Evolutionary conservation across 208 protist species (phyloP).

Genomic region (Zelonia costaricensis): DNA sequence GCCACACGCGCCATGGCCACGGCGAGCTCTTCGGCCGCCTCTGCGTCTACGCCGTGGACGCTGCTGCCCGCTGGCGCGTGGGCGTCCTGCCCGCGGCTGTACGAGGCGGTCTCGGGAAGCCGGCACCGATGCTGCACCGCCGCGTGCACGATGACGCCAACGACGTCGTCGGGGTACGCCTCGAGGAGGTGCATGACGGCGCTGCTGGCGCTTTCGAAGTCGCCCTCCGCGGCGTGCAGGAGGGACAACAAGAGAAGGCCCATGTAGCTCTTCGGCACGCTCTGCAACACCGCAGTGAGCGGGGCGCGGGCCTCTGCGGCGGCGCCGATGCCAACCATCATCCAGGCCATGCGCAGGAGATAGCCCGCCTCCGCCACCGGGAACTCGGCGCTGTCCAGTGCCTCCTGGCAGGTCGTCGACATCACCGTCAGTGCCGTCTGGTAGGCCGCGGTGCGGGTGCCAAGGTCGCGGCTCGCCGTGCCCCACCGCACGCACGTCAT

Average conservation of each 20-base stretch:
- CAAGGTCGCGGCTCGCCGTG: slow-evolving; percentile 13
- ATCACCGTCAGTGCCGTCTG: slow-evolving; percentile 19
- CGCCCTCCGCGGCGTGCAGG: slow-evolving; percentile 47
- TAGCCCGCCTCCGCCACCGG: slow-evolving; percentile 33
- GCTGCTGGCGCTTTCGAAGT: slow-evolving; percentile 40
- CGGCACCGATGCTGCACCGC: slow-evolving; percentile 23
- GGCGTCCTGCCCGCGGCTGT: slow-evolving; percentile 7
- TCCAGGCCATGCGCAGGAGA: slow-evolving; percentile 52
- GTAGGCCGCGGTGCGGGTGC: slow-evolving; percentile 17
- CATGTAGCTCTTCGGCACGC: slow-evolving; percentile 43
- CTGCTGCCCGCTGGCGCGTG: background rate
- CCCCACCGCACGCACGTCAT: slow-evolving; percentile 36
- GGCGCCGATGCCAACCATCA: slow-evolving; percentile 54
- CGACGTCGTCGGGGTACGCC: slow-evolving; percentile 45
- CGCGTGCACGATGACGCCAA: slow-evolving; percentile 38
- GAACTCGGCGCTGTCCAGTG: slow-evolving; percentile 12
- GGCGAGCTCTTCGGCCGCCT: slow-evolving; percentile 39
- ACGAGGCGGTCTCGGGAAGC: slow-evolving; percentile 4
- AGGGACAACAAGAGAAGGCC: slow-evolving; percentile 61
- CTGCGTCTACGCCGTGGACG: background rate
- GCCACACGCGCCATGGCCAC: slow-evolving; percentile 38
- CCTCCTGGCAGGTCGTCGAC: slow-evolving; percentile 9
- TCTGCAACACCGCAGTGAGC: slow-evolving; percentile 30
- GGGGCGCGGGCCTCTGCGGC: slow-evolving; percentile 18
- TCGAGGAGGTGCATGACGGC: slow-evolving; percentile 38